A percentile compares a stretch with the other conserved stretches of the same genome.
phyloP scores from a whole-genome alignment of 2,329 filamentous ascomycete genomes.

The Talaromyces albobiverticillius region DNA sequence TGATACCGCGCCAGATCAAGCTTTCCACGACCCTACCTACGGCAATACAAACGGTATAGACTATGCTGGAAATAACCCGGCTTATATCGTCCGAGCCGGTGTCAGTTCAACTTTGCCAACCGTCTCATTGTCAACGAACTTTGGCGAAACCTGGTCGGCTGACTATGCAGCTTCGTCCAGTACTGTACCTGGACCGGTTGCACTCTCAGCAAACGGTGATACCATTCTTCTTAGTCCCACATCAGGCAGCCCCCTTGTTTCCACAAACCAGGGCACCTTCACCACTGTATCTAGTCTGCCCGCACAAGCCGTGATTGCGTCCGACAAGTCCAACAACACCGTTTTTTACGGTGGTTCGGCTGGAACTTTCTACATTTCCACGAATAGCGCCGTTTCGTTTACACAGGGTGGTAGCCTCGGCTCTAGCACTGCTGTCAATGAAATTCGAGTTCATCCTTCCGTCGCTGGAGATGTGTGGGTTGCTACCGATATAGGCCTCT shows the following conservation, averaged over 20 bases:
- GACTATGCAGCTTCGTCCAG: conserved; percentile 48
- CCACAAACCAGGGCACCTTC: conserved; percentile 34
- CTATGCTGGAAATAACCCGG: conserved; percentile 40
- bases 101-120: conserved; percentile 38
- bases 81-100: conserved; percentile 52
- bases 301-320: conserved; percentile 49
- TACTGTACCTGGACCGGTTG: conserved; percentile 46
- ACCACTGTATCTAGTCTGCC: conserved; percentile 46
- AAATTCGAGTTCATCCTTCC: conserved; percentile 20
- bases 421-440: conserved; percentile 23
- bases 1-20: conserved; percentile 41
- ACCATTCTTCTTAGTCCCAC: conserved; percentile 33
- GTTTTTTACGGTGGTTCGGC: conserved; percentile 53
- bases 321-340: conserved; percentile 53
- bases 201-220: conserved; percentile 52
- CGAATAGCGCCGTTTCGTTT: conserved; percentile 49
- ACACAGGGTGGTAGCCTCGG: conserved; percentile 36
- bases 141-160: conserved; percentile 50
- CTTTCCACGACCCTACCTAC: conserved; percentile 50
- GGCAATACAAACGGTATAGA: conserved; percentile 45
- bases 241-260: conserved; percentile 19
- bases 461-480: conserved; percentile 23
- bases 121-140: conserved; percentile 50
- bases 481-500: conserved; percentile 51
- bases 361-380: conserved; percentile 52